phyloP scores from a whole-genome alignment of 371 early-diverging fungal genomes.

The Mortierella sp. region DNA sequence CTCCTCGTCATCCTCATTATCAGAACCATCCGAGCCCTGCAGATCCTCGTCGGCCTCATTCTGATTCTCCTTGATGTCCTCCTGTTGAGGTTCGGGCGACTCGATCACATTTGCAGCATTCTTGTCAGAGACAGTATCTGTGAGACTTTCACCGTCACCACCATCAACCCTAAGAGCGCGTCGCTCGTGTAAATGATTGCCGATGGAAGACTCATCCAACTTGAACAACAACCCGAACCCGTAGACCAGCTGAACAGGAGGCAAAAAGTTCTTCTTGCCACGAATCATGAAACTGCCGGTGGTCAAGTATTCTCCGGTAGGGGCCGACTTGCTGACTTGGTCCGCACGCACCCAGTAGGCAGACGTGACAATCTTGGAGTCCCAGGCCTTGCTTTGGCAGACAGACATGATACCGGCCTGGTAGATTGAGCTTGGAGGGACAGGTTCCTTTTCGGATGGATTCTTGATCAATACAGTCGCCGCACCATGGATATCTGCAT shows the following conservation, averaged over 20 bases:
- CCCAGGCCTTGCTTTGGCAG: constrained; percentile 98
- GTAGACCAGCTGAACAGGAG: constrained; percentile 96
- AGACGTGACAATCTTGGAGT: constrained; percentile 94
- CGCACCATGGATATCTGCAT: constrained; percentile 98
- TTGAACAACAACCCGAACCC: constrained; percentile 97
- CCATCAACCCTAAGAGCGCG: constrained; percentile 38
- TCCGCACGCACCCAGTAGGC: constrained; percentile 98
- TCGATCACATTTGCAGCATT: constrained; percentile 16
- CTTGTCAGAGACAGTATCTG: constrained; percentile 22
- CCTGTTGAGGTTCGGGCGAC: constrained; percentile 8
- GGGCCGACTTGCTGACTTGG: constrained; percentile 97
- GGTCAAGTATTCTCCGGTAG: constrained; percentile 96
- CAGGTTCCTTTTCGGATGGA: constrained; percentile 72
- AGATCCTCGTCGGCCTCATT: constrained; percentile 32
- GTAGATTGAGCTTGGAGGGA: constrained; percentile 92
- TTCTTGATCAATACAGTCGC: constrained; percentile 96
- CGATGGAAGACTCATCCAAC: constrained; percentile 84
- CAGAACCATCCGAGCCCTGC: constrained; percentile 37
- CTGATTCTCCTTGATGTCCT: constrained; percentile 25
- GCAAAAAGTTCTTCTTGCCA: constrained; percentile 97
- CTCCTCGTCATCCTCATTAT: constrained; percentile 33
- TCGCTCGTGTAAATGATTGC: constrained; percentile 75
- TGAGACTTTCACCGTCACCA: constrained; percentile 31
- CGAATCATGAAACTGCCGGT: constrained; percentile 98
- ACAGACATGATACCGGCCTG: constrained; percentile 99